Conservation (phyloP, 495 filamentous ascomycete species). For the Pyronema domesticum region DNA sequence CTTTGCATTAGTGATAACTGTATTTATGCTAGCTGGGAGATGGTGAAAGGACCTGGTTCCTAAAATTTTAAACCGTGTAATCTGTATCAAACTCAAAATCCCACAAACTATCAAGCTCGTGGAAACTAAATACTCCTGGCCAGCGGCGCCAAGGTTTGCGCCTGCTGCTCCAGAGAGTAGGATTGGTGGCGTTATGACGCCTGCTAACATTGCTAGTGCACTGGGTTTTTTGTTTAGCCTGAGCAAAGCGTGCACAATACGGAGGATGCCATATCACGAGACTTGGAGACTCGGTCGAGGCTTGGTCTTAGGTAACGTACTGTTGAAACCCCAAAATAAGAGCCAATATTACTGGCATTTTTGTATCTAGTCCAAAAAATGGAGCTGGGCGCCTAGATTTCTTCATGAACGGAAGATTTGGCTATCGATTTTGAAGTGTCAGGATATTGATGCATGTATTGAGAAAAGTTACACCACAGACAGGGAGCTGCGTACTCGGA, state of each 20-base stretch:
- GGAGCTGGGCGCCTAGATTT: conserved; percentile 45
- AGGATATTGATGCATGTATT: background rate
- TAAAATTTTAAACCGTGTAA: conserved; percentile 65
- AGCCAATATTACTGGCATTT: conserved; percentile 62
- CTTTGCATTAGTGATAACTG: conserved; percentile 32
- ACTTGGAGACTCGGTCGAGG: too few relatives aligned
- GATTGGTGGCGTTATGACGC: conserved; percentile 65
- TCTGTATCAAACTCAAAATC: conserved; percentile 61
- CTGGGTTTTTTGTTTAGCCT: conserved; percentile 1
- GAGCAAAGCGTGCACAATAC: conserved; percentile 31
- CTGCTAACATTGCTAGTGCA: conserved; percentile 40
- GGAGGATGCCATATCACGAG: too few relatives aligned
- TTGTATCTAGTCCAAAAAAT: conserved; percentile 77
- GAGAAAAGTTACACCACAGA: background rate
- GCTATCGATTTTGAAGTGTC: conserved; percentile 40
- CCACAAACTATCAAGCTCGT: conserved; percentile 78
- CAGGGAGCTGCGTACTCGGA: conserved; percentile 7
- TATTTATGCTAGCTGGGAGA: too few relatives aligned
- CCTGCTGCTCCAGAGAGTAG: conserved; percentile 47
- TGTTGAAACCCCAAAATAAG: conserved; percentile 57
- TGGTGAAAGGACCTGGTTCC: conserved; percentile 30
- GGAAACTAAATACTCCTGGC: conserved; percentile 70
- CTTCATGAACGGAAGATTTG: conserved; percentile 69
- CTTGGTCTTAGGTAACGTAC: conserved; percentile 4
- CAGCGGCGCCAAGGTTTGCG: conserved; percentile 42